Conservation (phyloP, 2,329 filamentous ascomycete genomes). For the Zymoseptoria pseudotritici region DNA sequence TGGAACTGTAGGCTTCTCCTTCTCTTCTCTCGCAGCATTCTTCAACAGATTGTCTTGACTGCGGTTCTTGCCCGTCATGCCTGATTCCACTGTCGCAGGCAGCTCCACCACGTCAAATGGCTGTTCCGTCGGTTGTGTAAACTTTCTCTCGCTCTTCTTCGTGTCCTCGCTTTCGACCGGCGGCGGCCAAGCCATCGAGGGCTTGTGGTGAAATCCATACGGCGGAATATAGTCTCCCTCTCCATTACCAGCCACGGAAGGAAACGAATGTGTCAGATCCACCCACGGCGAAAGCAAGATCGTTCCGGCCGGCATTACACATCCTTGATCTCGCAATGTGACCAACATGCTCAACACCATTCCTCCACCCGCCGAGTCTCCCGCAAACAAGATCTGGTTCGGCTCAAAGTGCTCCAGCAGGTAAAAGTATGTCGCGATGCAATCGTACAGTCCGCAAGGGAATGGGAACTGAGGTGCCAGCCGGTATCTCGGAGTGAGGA, state of each 20-base stretch:
- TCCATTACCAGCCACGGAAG: conserved; percentile 68
- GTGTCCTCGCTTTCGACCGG: conserved; percentile 65
- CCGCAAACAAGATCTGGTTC: conserved; percentile 75
- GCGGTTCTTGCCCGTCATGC: conserved; percentile 6
- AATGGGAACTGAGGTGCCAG: conserved; percentile 92
- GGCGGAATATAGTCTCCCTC: conserved; percentile 81
- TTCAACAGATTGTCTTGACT: conserved; percentile 11
- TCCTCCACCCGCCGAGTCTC: conserved; percentile 88
- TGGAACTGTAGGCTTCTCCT: conserved; percentile 11
- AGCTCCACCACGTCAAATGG: conserved; percentile 24
- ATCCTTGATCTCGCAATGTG: conserved; percentile 68
- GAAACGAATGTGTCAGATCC: conserved; percentile 91
- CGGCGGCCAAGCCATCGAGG: conserved; percentile 86
- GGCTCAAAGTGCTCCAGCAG: conserved; percentile 70
- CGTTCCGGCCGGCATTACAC: conserved; percentile 81
- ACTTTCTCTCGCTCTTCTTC: conserved; percentile 14
- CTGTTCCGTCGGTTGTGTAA: conserved; percentile 18
- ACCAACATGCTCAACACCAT: conserved; percentile 79
- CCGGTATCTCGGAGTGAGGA: conserved; percentile 79
- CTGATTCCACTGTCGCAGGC: conserved; percentile 15
- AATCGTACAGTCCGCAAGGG: conserved; percentile 85
- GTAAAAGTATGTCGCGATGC: conserved; percentile 77
- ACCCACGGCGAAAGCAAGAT: conserved; percentile 94
- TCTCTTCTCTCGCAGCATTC: conserved; percentile 6
- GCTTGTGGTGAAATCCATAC: conserved; percentile 82